These are phyloP conservation scores for Pachysandra terminalis DNA, from an alignment of 164 flowering plant genomes.

Conservation along the genomic window DNA sequence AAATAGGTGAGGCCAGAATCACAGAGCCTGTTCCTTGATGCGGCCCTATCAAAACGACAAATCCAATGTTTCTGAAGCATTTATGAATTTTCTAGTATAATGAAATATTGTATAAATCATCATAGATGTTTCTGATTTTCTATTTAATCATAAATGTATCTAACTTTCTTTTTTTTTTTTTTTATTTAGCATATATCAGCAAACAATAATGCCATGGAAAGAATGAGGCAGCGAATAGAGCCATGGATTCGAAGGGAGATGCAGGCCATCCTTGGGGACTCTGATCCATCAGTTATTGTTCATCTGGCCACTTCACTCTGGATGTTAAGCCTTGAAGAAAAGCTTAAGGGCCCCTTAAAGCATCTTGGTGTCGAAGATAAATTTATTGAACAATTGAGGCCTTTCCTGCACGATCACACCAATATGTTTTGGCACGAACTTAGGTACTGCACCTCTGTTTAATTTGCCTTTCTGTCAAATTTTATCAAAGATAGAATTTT, in stretches of 20 bases:
- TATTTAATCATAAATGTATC: too few relatives aligned
- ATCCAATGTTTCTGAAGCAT: too few relatives aligned
- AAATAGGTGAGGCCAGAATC: too few relatives aligned
- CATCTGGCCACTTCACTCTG: slow-evolving; percentile 59
- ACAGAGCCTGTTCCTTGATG: too few relatives aligned
- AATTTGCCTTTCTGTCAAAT: neutral
- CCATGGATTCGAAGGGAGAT: slow-evolving; percentile 85
- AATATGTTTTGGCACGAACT: slow-evolving; percentile 79
- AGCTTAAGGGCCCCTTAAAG: slow-evolving; percentile 14
- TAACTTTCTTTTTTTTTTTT: too few relatives aligned
- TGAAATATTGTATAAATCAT: too few relatives aligned
- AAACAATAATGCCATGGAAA: slow-evolving; percentile 26
- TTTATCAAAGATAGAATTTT: neutral
- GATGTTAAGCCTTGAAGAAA: slow-evolving; percentile 33
- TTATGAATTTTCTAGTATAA: too few relatives aligned
- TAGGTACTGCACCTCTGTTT: slow-evolving; percentile 32
- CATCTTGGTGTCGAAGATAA: slow-evolving; percentile 16
- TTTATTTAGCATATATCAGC: slow-evolving; percentile 28
- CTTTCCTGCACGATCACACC: slow-evolving; percentile 46
- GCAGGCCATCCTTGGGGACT: slow-evolving; percentile 64
- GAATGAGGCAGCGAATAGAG: slow-evolving; percentile 42
- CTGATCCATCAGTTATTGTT: slow-evolving; percentile 66
- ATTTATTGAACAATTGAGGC: slow-evolving; percentile 40
- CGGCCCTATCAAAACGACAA: too few relatives aligned
- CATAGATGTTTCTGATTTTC: too few relatives aligned